These are phyloP conservation scores for Populus hybrid DNA, from an alignment of 441 rosid genomes.

Conservation along the genomic window DNA sequence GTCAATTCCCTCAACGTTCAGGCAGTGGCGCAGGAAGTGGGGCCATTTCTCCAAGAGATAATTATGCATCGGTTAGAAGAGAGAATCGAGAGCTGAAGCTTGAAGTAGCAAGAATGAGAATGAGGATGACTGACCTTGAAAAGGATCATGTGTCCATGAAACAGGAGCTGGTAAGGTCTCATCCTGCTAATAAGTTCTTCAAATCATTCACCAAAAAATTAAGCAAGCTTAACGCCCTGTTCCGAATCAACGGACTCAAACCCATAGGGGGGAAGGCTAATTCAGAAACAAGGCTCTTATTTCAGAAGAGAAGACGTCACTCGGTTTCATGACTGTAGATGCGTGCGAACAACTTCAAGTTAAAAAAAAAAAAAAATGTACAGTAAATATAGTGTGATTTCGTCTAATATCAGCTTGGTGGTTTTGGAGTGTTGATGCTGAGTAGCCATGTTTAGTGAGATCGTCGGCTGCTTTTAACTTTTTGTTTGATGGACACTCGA, in stretches of 20 bases:
- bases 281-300: constrained; percentile 62
- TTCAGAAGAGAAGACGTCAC: constrained; percentile 75
- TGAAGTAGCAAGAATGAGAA: constrained; percentile 96
- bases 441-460: constrained; percentile 18
- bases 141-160: constrained; percentile 89
- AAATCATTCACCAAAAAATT: constrained; percentile 69
- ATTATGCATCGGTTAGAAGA: constrained; percentile 88
- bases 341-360: constrained; percentile 10
- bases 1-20: constrained; percentile 81
- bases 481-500: constrained; percentile 4
- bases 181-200: constrained; percentile 71
- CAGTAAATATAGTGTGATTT: constrained; percentile 23
- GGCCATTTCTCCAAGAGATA: constrained; percentile 93
- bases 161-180: constrained; percentile 69
- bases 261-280: constrained; percentile 50
- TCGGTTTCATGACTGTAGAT: constrained; percentile 59
- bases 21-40: constrained; percentile 92
- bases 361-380: constrained; percentile 24
- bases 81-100: constrained; percentile 94
- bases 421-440: constrained; percentile 15
- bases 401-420: too few relatives aligned
- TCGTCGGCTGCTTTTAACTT: not conserved
- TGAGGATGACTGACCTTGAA: constrained; percentile 92
- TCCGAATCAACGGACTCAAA: constrained; percentile 56
- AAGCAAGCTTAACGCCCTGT: constrained; percentile 73